A percentile compares a stretch with the other conserved stretches of the same genome.
Conservation (phyloP, 2,329 filamentous ascomycete genomes). For the Didymella glomerata region DNA sequence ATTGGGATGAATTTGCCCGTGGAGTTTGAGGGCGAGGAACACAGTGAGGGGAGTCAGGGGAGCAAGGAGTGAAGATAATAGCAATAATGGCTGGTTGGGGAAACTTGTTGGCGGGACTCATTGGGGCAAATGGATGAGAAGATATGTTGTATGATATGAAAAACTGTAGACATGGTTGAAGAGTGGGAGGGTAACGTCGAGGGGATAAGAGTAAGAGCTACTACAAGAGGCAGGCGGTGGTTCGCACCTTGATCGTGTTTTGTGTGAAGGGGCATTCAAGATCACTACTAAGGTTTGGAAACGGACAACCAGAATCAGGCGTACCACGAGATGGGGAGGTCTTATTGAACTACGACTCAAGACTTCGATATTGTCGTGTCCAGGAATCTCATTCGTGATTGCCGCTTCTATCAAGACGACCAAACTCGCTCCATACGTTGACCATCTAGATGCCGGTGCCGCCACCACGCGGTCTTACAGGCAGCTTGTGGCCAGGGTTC, state of each 20-base stretch:
- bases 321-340: too few relatives aligned
- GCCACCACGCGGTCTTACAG: slow-evolving; percentile 17
- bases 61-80: background rate
- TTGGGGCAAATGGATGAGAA: background rate
- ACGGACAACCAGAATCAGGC: too few relatives aligned
- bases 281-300: too few relatives aligned
- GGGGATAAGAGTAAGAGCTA: too few relatives aligned
- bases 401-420: background rate
- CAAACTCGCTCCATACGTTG: background rate
- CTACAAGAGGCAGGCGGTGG: too few relatives aligned
- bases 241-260: too few relatives aligned
- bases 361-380: background rate
- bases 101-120: too few relatives aligned
- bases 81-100: too few relatives aligned
- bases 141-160: background rate
- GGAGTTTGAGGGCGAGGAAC: slow-evolving; percentile 56
- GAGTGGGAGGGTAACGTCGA: too few relatives aligned
- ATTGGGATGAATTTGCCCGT: slow-evolving; percentile 90
- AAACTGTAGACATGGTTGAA: background rate
- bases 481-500: slow-evolving; percentile 18
- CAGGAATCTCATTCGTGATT: background rate
- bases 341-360: background rate
- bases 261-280: too few relatives aligned
- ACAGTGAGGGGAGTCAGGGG: background rate
- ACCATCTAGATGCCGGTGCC: background rate